phyloP scores from a whole-genome alignment of 2,329 filamentous ascomycete genomes.

The Rhexocercosporidium sp. region DNA sequence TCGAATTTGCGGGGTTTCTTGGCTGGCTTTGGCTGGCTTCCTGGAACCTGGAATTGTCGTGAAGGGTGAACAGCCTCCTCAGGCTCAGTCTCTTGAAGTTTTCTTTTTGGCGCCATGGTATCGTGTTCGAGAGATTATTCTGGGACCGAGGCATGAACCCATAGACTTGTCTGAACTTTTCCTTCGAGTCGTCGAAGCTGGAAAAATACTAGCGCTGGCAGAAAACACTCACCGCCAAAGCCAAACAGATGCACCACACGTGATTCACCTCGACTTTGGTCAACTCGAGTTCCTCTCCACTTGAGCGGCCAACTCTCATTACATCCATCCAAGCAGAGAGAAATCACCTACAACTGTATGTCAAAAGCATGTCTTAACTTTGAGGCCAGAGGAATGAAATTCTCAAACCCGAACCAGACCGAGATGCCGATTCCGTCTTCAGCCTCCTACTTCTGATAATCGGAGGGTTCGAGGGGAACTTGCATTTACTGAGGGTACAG shows the following conservation, averaged over 20 bases:
- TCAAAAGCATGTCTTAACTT: background rate
- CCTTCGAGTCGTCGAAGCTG: background rate
- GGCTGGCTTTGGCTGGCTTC: constrained; percentile 37
- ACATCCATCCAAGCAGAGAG: background rate
- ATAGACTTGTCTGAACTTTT: background rate
- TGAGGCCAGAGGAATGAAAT: background rate
- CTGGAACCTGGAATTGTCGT: constrained; percentile 40
- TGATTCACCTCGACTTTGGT: background rate
- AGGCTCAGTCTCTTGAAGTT: constrained; percentile 32
- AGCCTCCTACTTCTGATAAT: background rate
- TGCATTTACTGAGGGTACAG: background rate
- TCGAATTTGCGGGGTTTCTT: constrained; percentile 42
- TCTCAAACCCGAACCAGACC: background rate
- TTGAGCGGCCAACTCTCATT: background rate
- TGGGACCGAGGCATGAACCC: background rate
- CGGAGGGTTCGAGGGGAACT: background rate
- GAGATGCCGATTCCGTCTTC: constrained; percentile 1
- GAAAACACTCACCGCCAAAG: background rate
- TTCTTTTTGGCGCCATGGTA: constrained; percentile 41
- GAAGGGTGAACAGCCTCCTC: constrained; percentile 40
- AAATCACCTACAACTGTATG: background rate
- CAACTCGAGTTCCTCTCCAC: background rate
- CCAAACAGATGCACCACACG: background rate
- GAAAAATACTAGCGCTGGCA: constrained; percentile 2
- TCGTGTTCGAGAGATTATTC: background rate